Evolutionary conservation across 2,329 filamentous ascomycete genomes (phyloP).

Genomic region (Fusarium sp.): DNA sequence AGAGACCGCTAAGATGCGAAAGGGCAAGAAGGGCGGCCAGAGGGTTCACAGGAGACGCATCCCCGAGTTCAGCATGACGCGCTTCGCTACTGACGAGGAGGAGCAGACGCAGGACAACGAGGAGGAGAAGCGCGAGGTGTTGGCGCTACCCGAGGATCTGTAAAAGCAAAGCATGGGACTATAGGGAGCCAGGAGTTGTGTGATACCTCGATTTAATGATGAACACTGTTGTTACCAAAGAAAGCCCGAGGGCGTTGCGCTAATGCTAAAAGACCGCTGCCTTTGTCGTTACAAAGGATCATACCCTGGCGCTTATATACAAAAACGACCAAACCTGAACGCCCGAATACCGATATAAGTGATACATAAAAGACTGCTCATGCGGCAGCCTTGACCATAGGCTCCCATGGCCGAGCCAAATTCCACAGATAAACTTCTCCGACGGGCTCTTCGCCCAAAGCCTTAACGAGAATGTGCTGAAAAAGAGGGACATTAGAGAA

Average conservation of each 20-base stretch:
- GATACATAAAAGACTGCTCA: conserved; percentile 26
- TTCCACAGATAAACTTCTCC: conserved; percentile 57
- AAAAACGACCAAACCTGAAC: conserved; percentile 23
- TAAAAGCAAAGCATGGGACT: conserved; percentile 35
- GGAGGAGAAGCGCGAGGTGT: conserved; percentile 37
- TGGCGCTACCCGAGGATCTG: conserved; percentile 41
- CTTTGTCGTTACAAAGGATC: conserved; percentile 11
- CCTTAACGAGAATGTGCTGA: conserved; percentile 53
- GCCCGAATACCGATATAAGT: conserved; percentile 18
- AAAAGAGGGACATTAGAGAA: conserved; percentile 47
- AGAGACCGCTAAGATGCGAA: conserved; percentile 53
- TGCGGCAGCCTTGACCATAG: conserved; percentile 55
- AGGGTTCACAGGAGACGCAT: conserved; percentile 50
- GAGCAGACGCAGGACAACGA: conserved; percentile 47
- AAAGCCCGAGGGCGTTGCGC: conserved; percentile 28
- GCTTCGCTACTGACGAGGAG: conserved; percentile 60
- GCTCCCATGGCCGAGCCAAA: conserved; percentile 55
- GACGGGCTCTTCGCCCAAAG: conserved; percentile 45
- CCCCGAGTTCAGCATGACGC: conserved; percentile 68
- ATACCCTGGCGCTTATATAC: conserved; percentile 13
- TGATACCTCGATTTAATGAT: conserved; percentile 47
- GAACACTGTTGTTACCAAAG: conserved; percentile 37
- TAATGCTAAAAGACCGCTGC: conserved; percentile 25
- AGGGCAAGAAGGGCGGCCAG: conserved; percentile 50
- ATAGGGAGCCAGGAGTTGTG: conserved; percentile 45